Conservation (phyloP, 192 early-diverging fungal genomes). For the Podila verticillata region DNA sequence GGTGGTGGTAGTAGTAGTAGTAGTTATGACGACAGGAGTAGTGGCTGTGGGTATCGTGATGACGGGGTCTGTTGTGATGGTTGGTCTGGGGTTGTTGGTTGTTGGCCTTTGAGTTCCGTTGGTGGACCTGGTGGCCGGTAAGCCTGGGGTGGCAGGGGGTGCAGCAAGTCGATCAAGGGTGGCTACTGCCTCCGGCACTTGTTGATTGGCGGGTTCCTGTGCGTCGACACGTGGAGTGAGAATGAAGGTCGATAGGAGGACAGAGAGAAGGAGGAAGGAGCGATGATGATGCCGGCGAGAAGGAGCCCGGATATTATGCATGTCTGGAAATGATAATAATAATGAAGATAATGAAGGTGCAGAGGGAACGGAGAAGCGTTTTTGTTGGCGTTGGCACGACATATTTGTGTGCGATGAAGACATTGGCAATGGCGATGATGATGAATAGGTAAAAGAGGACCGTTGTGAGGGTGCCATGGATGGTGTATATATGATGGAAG, state of each 20-base stretch:
- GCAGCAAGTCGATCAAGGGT: background rate
- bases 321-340: background rate
- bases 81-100: background rate
- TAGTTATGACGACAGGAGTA: background rate
- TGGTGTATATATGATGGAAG: background rate
- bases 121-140: background rate
- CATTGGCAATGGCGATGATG: background rate
- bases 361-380: background rate
- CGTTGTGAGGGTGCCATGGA: background rate
- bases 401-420: background rate
- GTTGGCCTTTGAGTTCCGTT: background rate
- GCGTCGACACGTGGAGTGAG: conserved; percentile 1
- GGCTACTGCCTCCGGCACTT: background rate
- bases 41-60: background rate
- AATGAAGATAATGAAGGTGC: background rate
- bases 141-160: background rate
- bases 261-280: background rate
- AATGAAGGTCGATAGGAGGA: background rate
- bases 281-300: background rate
- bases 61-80: background rate
- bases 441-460: background rate
- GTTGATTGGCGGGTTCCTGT: background rate
- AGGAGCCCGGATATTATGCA: background rate
- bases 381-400: background rate
- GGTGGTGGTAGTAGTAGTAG: background rate